Percentiles rank a stretch among this genome's conserved stretches.
phyloP scores from a whole-genome alignment of 2,329 filamentous ascomycete genomes.

The Talaromyces islandicus region DNA sequence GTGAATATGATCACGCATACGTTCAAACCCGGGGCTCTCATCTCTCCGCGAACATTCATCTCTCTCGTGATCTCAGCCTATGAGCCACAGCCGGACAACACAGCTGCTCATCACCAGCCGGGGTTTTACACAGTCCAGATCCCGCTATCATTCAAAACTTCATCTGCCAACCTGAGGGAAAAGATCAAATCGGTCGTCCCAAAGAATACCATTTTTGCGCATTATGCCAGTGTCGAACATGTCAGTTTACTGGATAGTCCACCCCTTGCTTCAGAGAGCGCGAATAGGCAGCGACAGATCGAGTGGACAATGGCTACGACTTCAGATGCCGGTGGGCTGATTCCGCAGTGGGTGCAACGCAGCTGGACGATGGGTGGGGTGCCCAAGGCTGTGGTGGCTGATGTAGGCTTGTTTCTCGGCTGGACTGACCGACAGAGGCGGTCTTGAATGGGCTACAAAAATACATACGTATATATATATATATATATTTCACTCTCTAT shows the following conservation, averaged over 20 bases:
- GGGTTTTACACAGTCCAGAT: slow-evolving; percentile 31
- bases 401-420: slow-evolving; percentile 33
- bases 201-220: slow-evolving; percentile 23
- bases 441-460: neutral
- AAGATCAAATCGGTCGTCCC: slow-evolving; percentile 19
- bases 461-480: too few relatives aligned
- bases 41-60: slow-evolving; percentile 28
- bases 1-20: slow-evolving; percentile 32
- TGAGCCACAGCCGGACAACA: slow-evolving; percentile 2
- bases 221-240: slow-evolving; percentile 31
- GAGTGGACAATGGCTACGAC: slow-evolving; percentile 35
- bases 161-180: slow-evolving; percentile 13
- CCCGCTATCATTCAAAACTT: slow-evolving; percentile 17
- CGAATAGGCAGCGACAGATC: slow-evolving; percentile 4
- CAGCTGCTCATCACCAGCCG: neutral
- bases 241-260: slow-evolving; percentile 14
- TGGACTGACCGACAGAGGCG: slow-evolving; percentile 18
- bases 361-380: slow-evolving; percentile 32
- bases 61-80: slow-evolving; percentile 25
- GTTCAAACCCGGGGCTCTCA: slow-evolving; percentile 25
- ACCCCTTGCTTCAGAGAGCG: neutral
- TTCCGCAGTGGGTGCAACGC: slow-evolving; percentile 31
- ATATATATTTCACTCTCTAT: neutral
- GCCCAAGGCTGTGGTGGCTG: slow-evolving; percentile 30
- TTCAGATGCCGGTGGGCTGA: slow-evolving; percentile 30